A percentile compares a stretch with the other conserved stretches of the same genome.
Conservation (phyloP, 1,284 basidiomycete species). For the Rhodotorula glutinis region DNA sequence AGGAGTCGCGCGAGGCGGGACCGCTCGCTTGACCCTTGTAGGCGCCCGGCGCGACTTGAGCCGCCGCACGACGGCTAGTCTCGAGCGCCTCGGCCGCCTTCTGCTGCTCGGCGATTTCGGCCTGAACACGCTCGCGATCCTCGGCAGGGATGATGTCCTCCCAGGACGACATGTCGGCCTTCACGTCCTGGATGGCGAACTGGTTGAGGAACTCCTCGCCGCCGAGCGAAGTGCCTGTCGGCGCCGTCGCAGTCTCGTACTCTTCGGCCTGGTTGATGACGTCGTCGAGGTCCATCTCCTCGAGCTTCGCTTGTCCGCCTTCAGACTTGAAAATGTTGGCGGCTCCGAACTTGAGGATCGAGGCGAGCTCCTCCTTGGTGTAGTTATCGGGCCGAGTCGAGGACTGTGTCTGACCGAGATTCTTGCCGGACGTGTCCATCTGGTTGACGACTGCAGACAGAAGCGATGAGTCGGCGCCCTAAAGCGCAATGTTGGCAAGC, state of each 20-base stretch:
- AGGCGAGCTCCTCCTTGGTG: slow-evolving; percentile 94
- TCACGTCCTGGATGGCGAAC: slow-evolving; percentile 96
- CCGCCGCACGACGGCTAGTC: slow-evolving; percentile 76
- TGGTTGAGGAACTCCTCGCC: slow-evolving; percentile 94
- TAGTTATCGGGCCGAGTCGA: slow-evolving; percentile 79
- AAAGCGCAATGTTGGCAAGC: neutral
- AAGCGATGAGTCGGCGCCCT: slow-evolving; percentile 19
- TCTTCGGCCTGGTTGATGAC: slow-evolving; percentile 95
- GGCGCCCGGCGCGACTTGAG: slow-evolving; percentile 63
- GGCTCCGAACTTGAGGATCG: slow-evolving; percentile 98
- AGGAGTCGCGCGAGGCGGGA: slow-evolving; percentile 57
- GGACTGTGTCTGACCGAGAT: slow-evolving; percentile 65
- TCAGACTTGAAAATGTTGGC: slow-evolving; percentile 97
- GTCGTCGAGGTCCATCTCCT: slow-evolving; percentile 98
- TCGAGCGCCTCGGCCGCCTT: slow-evolving; percentile 53
- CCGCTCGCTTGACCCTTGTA: slow-evolving; percentile 84
- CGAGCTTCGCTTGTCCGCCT: slow-evolving; percentile 90
- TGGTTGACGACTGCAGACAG: slow-evolving; percentile 83
- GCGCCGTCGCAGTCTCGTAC: slow-evolving; percentile 75
- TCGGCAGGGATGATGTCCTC: slow-evolving; percentile 97
- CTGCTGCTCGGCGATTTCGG: slow-evolving; percentile 55
- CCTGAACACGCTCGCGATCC: slow-evolving; percentile 67
- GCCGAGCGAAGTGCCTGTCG: slow-evolving; percentile 79
- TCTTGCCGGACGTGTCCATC: slow-evolving; percentile 98
- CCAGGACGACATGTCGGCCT: slow-evolving; percentile 91